Conservation (phyloP, 2,329 filamentous ascomycete species). For the Acrocalymma vagum region DNA sequence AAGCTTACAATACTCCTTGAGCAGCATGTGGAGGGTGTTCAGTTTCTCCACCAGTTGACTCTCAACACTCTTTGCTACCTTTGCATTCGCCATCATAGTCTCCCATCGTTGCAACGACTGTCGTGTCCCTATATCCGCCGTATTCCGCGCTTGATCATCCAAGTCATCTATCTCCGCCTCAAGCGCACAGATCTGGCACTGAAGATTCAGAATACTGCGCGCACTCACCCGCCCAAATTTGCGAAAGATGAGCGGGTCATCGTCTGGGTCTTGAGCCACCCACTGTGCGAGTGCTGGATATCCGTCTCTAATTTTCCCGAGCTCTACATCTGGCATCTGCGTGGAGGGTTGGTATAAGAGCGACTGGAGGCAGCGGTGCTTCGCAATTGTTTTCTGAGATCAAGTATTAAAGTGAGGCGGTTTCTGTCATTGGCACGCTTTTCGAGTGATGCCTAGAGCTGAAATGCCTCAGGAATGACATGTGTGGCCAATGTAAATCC, state of each 20-base stretch:
- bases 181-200: no score
- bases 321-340: no score
- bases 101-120: slow-evolving; percentile 7
- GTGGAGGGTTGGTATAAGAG: no score
- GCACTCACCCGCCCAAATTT: slow-evolving; percentile 24
- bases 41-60: slow-evolving; percentile 1
- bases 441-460: no score
- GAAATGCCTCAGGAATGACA: no score
- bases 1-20: slow-evolving; percentile 10
- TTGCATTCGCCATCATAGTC: slow-evolving; percentile 3
- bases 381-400: no score
- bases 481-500: no score
- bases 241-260: slow-evolving; percentile 24
- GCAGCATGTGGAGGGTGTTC: not conserved
- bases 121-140: not conserved
- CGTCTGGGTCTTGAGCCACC: slow-evolving; percentile 26
- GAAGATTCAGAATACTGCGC: slow-evolving; percentile 19
- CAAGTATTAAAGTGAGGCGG: no score
- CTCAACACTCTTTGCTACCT: not conserved
- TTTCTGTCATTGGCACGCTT: no score
- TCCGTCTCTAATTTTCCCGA: slow-evolving; percentile 12
- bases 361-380: no score
- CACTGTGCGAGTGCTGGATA: slow-evolving; percentile 25
- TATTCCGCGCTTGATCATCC: slow-evolving; percentile 1
- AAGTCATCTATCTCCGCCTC: slow-evolving; percentile 4